phyloP scores from a whole-genome alignment of 2,329 filamentous ascomycete genomes.

The Paraconiothyrium sp. region DNA sequence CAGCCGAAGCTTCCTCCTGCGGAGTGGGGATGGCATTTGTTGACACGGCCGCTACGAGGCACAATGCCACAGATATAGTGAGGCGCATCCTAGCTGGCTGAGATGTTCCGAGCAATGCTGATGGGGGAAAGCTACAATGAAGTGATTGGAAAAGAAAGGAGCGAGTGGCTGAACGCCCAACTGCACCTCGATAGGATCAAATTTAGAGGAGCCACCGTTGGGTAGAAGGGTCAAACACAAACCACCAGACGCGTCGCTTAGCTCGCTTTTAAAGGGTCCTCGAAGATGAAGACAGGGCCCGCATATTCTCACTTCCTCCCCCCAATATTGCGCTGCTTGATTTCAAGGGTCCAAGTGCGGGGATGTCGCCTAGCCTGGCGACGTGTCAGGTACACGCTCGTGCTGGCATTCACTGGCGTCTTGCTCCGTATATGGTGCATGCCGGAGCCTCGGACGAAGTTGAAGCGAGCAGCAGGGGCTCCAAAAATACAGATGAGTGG shows the following conservation, averaged over 20 bases:
- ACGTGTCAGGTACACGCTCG: neutral
- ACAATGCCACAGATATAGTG: conserved; percentile 32
- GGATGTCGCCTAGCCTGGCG: neutral
- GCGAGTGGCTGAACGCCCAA: conserved; percentile 2
- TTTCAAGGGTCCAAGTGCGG: neutral
- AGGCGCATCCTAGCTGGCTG: conserved; percentile 35
- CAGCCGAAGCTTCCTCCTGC: conserved; percentile 25
- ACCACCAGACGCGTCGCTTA: neutral
- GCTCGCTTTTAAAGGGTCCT: conserved; percentile 2
- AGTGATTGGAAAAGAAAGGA: conserved; percentile 10
- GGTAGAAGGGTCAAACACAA: neutral
- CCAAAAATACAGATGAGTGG: neutral
- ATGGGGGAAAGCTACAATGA: neutral
- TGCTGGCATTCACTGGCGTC: neutral
- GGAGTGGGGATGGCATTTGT: conserved; percentile 34
- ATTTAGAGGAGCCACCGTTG: neutral
- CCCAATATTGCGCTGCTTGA: neutral
- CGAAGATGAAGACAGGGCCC: neutral
- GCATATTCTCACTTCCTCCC: neutral
- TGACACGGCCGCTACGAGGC: conserved; percentile 35
- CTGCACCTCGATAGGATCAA: neutral
- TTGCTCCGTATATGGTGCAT: neutral
- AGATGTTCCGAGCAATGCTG: conserved; percentile 5
- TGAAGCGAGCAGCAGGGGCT: neutral
- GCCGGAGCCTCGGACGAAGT: neutral